Base-by-base conservation (phyloP, 805 yeast species). In the Cyberlindnera subsufficiens region DNA sequence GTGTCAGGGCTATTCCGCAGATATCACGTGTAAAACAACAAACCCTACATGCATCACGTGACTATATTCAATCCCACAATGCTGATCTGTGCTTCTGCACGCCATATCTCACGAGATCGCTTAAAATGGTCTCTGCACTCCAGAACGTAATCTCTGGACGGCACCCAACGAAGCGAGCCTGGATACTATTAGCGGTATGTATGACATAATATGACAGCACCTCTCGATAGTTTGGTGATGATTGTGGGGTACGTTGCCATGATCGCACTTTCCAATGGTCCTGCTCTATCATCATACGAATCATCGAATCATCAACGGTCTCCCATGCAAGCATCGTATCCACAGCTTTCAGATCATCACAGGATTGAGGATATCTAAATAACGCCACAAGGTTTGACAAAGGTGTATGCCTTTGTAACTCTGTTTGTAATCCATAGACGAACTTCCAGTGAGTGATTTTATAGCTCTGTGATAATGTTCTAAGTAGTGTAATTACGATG, bases 1-100 rank as follows among this genome's bases (percentile, higher is more conserved):
- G 27, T 34, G 37, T 20, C 17, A 34, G 37, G 37, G 37, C 37
- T 18, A 18, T n/a, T n/a, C n/a, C n/a, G n/a, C n/a, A n/a, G n/a
- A n/a, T n/a, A 13, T 34, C 37, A 34, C 37, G 37, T 34, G 37
- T 9, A 9, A 9, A 4, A 22, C 6, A 22, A 4, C 11, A 10
- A 22, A 22, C 27, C 27, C 27, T 22, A 22, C 3, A 22, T 22
- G 8, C 11, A 22, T 4, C 3, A 9, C 9, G 11, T 22, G 11
- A 2, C 27, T 3, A 2, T 17, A 32, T 14, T 34, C 18, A 35
- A 15, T 19, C 27, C 38, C 30, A 35, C 19, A 35, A 22, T 22
- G 18, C 19, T 22, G 37, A 34, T 13, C 37, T 17, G 10, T 22
- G 27, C 31, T 17, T 22, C 14, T n/a, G 31, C 5, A n/a, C 16